Percentiles rank a stretch among this genome's conserved stretches.
Conservation (phyloP, 2,329 filamentous ascomycete genomes). For the Diaporthe eres region DNA sequence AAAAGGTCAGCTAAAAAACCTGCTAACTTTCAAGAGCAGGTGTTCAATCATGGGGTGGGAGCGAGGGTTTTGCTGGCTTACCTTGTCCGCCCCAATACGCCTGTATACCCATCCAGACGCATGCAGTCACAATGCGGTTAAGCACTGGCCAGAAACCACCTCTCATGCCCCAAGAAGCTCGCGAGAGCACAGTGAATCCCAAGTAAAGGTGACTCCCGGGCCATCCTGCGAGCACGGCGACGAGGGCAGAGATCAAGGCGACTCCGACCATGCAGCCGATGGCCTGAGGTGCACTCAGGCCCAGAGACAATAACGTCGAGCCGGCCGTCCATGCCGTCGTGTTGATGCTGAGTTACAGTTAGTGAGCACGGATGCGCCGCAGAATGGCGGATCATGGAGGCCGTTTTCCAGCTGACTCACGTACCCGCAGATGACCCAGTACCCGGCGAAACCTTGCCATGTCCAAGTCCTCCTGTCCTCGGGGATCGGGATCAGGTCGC, state of each 20-base stretch:
- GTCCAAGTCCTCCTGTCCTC: constrained; percentile 47
- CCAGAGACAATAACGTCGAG: constrained; percentile 47
- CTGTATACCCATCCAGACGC: constrained; percentile 51
- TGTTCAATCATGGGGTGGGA: not conserved
- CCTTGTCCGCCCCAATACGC: constrained; percentile 49
- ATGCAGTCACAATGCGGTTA: constrained; percentile 50
- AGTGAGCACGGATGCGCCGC: not conserved
- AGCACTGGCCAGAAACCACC: constrained; percentile 51
- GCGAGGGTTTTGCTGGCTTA: not conserved
- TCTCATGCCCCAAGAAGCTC: constrained; percentile 47
- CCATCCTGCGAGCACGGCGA: constrained; percentile 53
- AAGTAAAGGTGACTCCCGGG: constrained; percentile 51
- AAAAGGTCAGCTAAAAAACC: not conserved
- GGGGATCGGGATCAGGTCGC: constrained; percentile 50
- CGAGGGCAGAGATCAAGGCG: constrained; percentile 50
- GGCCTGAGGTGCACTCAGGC: constrained; percentile 49
- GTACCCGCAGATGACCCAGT: constrained; percentile 50
- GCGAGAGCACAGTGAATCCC: constrained; percentile 52
- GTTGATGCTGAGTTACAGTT: constrained; percentile 41
- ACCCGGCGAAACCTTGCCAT: constrained; percentile 50
- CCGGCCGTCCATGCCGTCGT: constrained; percentile 50
- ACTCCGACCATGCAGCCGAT: constrained; percentile 51
- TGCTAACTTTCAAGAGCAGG: not conserved
- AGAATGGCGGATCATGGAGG: too few relatives aligned
- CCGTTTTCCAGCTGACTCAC: not conserved